Evolutionary conservation across 106 monocot species (phyloP).

Genomic region (Platanthera zijinensis): DNA sequence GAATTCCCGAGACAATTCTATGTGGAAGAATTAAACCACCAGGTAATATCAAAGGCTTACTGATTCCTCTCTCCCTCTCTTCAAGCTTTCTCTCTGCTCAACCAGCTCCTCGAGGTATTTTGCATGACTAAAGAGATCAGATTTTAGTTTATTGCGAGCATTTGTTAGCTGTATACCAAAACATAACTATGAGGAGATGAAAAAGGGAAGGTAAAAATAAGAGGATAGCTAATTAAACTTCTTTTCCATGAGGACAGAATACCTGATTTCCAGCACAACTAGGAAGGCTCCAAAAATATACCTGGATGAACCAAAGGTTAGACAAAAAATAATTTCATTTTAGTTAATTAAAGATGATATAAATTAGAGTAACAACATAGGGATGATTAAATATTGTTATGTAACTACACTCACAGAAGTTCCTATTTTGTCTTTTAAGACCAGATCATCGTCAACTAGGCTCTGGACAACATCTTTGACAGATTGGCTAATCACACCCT

Average conservation of each 20-base stretch:
- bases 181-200: slow-evolving; percentile 9
- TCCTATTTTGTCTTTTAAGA: slow-evolving; percentile 96
- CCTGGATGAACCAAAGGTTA: slow-evolving; percentile 19
- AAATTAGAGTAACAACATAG: not conserved
- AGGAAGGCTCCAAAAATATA: slow-evolving; percentile 83
- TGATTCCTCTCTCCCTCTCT: slow-evolving; percentile 90
- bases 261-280: slow-evolving; percentile 88
- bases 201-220: not conserved
- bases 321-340: not conserved
- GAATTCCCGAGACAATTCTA: not conserved
- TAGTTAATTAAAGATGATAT: not conserved
- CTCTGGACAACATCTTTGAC: slow-evolving; percentile 97
- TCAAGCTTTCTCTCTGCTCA: slow-evolving; percentile 73
- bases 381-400: not conserved
- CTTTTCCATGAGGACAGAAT: not conserved
- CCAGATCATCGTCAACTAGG: slow-evolving; percentile 95
- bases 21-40: not conserved
- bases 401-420: slow-evolving; percentile 67
- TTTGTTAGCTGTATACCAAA: slow-evolving; percentile 50
- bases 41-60: slow-evolving; percentile 32
- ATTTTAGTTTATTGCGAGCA: slow-evolving; percentile 58
- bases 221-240: not conserved
- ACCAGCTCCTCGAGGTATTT: slow-evolving; percentile 54
- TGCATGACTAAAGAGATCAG: slow-evolving; percentile 52
- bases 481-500: slow-evolving; percentile 91